Conservation (phyloP, 2,329 filamentous ascomycete genomes). For the Niveomyces coronatus region DNA sequence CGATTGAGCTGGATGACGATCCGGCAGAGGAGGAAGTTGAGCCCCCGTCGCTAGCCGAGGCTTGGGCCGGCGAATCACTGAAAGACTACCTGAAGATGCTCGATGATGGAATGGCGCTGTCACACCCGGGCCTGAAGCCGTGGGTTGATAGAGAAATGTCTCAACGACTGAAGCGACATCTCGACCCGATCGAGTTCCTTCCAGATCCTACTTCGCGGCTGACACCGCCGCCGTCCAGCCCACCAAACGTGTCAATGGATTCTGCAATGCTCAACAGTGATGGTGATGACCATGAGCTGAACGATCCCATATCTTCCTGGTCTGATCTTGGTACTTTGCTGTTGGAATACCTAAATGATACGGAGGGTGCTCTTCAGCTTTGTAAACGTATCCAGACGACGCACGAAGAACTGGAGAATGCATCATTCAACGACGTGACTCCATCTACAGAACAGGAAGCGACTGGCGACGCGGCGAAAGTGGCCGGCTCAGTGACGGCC, state of each 20-base stretch:
- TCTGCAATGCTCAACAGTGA: not conserved
- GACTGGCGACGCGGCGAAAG: conserved; percentile 11
- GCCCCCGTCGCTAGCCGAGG: conserved; percentile 52
- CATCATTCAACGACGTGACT: not conserved
- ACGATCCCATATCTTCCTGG: conserved; percentile 3
- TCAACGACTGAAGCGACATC: conserved; percentile 37
- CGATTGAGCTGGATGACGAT: conserved; percentile 57
- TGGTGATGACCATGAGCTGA: not conserved
- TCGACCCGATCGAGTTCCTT: conserved; percentile 54
- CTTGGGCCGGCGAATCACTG: conserved; percentile 51
- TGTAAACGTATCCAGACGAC: conserved; percentile 20
- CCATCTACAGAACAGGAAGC: conserved; percentile 4
- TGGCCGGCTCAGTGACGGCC: conserved; percentile 5
- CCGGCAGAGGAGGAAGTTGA: conserved; percentile 51
- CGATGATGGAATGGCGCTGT: conserved; percentile 44
- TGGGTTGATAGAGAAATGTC: conserved; percentile 45
- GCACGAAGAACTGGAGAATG: conserved; percentile 15
- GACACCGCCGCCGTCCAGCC: conserved; percentile 19
- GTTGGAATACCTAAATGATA: not conserved
- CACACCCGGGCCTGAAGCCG: conserved; percentile 50
- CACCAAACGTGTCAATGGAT: conserved; percentile 1
- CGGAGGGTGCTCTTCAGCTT: conserved; percentile 13
- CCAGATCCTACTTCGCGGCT: conserved; percentile 38
- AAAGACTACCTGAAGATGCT: conserved; percentile 44
- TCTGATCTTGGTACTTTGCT: conserved; percentile 3